Evolutionary conservation across 2,329 filamentous ascomycete genomes (phyloP).

Genomic region (Paraconiothyrium brasiliense): DNA sequence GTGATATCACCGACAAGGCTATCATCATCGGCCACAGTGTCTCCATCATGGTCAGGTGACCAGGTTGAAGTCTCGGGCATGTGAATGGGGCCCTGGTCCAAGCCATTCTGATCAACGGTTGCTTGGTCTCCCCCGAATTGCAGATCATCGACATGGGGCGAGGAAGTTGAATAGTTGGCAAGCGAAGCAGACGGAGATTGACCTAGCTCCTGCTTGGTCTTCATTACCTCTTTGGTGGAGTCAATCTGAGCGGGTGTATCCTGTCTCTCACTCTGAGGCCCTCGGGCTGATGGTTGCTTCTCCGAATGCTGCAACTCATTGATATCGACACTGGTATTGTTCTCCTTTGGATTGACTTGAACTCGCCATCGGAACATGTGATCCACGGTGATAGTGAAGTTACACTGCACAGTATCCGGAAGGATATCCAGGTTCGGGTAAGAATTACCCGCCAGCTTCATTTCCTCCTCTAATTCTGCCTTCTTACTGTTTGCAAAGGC

Average conservation of each 20-base stretch:
- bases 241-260: neutral
- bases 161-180: neutral
- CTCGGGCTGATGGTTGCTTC: neutral
- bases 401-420: neutral
- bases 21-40: neutral
- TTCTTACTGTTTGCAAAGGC: neutral
- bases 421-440: neutral
- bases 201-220: conserved; percentile 2
- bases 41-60: neutral
- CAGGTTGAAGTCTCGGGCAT: neutral
- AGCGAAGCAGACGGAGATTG: neutral
- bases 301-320: neutral
- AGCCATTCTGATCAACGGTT: neutral
- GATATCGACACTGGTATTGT: neutral
- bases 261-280: neutral
- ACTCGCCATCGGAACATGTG: neutral
- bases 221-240: neutral
- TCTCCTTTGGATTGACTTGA: neutral
- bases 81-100: neutral
- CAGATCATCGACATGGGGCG: neutral
- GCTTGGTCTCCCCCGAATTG: neutral
- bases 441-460: neutral
- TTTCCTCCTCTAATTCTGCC: neutral
- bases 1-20: neutral
- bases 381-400: neutral